Evolutionary conservation across 306 rosid genomes (phyloP).

Genomic region (Cercis canadensis): DNA sequence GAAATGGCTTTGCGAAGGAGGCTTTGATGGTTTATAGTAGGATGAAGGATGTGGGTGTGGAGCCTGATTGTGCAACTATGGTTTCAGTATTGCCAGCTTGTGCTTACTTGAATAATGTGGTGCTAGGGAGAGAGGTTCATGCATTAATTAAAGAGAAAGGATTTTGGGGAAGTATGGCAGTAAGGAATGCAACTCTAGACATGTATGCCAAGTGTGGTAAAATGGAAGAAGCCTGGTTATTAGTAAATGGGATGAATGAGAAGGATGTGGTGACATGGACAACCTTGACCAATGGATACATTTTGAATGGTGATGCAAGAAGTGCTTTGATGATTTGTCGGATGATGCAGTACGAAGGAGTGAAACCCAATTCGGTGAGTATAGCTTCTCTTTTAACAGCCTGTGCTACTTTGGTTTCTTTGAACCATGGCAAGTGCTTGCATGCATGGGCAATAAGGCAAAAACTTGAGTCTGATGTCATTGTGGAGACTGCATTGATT

Average conservation of each 20-base stretch:
- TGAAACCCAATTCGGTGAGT: conserved; percentile 70
- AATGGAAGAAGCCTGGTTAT: conserved; percentile 60
- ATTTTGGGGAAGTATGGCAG: conserved; percentile 54
- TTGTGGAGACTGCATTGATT: conserved; percentile 82
- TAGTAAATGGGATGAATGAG: conserved; percentile 51
- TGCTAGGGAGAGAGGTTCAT: conserved; percentile 64
- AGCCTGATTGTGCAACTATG: conserved; percentile 72
- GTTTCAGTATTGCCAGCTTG: conserved; percentile 84
- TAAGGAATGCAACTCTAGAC: conserved; percentile 75
- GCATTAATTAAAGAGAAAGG: conserved; percentile 58
- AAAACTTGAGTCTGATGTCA: conserved; percentile 64
- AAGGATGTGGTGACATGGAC: conserved; percentile 93
- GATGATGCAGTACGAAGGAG: conserved; percentile 67
- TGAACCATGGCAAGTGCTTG: conserved; percentile 64
- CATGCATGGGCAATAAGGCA: conserved; percentile 83
- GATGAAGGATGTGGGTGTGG: conserved; percentile 70
- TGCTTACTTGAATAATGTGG: conserved; percentile 60
- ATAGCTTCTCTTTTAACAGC: conserved; percentile 74
- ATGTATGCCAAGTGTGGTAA: conserved; percentile 79
- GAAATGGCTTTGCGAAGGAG: conserved; percentile 55
- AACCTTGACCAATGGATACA: conserved; percentile 76
- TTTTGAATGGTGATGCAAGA: conserved; percentile 66
- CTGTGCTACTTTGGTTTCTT: conserved; percentile 60
- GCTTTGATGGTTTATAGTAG: conserved; percentile 56
- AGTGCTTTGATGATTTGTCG: conserved; percentile 67